A percentile compares a stretch with the other conserved stretches of the same genome.
These are phyloP conservation scores for Pulveroboletus frians DNA, from an alignment of 768 basidiomycete genomes.

Conservation along the genomic window DNA sequence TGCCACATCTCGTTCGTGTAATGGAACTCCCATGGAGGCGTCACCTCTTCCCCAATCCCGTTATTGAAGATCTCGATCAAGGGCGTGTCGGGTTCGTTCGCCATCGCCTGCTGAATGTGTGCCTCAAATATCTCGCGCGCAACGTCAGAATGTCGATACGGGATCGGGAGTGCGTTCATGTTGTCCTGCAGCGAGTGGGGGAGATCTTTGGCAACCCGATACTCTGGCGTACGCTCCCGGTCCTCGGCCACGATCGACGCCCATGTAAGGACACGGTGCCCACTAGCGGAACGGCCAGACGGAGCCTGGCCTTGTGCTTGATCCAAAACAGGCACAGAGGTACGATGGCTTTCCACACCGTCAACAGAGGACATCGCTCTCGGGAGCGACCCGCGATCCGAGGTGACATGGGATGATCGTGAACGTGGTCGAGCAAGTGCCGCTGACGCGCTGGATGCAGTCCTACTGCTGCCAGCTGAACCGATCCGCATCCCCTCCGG, in stretches of 20 bases:
- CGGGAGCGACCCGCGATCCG: neutral
- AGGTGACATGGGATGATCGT: neutral
- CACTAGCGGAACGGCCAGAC: neutral
- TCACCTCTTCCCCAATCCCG: conserved; percentile 57
- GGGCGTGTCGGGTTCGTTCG: conserved; percentile 67
- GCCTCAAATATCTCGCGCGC: conserved; percentile 57
- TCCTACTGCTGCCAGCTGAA: conserved; percentile 11
- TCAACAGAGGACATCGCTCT: neutral
- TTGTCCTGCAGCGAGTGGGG: conserved; percentile 61
- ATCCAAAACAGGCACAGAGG: neutral
- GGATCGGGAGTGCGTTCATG: conserved; percentile 48
- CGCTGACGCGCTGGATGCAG: conserved; percentile 15
- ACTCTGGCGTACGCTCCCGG: conserved; percentile 18
- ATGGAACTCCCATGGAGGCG: conserved; percentile 82
- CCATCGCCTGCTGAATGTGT: conserved; percentile 56
- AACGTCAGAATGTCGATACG: conserved; percentile 37
- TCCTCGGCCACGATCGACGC: conserved; percentile 14
- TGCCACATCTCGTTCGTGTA: conserved; percentile 84
- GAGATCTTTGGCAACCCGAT: conserved; percentile 43
- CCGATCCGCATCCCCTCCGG: neutral
- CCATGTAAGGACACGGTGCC: conserved; percentile 22
- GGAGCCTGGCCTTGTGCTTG: neutral
- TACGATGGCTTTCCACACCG: neutral
- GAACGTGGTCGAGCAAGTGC: neutral
- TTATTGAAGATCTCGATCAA: conserved; percentile 60